Percentiles rank a stretch among this genome's conserved stretches.
These are phyloP conservation scores for Sapria himalayana DNA, from an alignment of 345 rosid species.

Conservation along the genomic window DNA sequence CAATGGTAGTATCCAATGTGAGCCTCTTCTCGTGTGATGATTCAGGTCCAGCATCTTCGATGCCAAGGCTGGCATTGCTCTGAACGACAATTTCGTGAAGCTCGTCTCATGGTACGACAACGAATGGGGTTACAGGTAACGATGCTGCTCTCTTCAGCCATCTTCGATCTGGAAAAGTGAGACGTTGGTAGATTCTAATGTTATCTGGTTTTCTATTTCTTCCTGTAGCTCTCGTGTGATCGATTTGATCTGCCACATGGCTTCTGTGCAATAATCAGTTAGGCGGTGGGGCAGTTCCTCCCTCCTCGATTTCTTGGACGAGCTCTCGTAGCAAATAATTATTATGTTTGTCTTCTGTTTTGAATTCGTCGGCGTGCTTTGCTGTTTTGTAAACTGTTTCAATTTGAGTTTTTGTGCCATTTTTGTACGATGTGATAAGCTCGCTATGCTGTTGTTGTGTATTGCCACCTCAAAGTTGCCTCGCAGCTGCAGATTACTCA, in stretches of 20 bases:
- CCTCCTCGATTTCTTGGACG: no score
- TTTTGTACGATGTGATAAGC: no score
- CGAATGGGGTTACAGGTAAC: slow-evolving; percentile 89
- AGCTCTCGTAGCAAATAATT: no score
- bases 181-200: not conserved
- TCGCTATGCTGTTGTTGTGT: no score
- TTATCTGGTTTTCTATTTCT: not conserved
- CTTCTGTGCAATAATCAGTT: slow-evolving; percentile 9
- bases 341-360: no score
- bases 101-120: slow-evolving; percentile 81
- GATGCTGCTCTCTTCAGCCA: not conserved
- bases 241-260: slow-evolving; percentile 59
- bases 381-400: no score
- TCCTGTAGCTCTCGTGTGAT: slow-evolving; percentile 49
- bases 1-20: not conserved
- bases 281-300: not conserved
- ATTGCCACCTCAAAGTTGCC: no score
- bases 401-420: no score
- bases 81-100: slow-evolving; percentile 49
- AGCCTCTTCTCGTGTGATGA: no score
- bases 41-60: slow-evolving; percentile 93
- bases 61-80: slow-evolving; percentile 80
- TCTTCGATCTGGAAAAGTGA: not conserved
- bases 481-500: no score
- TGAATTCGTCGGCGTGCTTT: no score